A percentile compares a stretch with the other conserved stretches of the same genome.
phyloP scores from a whole-genome alignment of 1,284 basidiomycete genomes.

The Chiua sp. region DNA sequence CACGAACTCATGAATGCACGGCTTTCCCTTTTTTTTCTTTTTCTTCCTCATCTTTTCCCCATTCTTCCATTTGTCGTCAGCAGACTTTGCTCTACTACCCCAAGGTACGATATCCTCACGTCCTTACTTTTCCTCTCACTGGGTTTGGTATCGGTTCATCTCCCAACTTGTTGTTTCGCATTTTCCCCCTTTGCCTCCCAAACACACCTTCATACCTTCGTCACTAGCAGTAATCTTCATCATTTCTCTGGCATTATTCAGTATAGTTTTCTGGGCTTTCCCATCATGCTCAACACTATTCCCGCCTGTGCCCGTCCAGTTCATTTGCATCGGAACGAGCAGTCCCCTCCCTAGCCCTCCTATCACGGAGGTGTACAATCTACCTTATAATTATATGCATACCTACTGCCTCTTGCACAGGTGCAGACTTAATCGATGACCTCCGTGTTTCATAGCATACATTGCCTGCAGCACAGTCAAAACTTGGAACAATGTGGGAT shows the following conservation, averaged over 20 bases:
- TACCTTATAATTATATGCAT: conserved; percentile 42
- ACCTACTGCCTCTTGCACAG: conserved; percentile 40
- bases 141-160: conserved; percentile 30
- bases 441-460: conserved; percentile 28
- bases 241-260: conserved; percentile 35
- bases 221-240: conserved; percentile 36
- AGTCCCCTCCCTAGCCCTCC: conserved; percentile 23
- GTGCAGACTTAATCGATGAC: conserved; percentile 37
- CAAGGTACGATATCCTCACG: conserved; percentile 36
- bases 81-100: conserved; percentile 29
- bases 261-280: conserved; percentile 29
- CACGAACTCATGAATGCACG: conserved; percentile 35
- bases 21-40: conserved; percentile 4
- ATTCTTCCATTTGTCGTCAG: conserved; percentile 13
- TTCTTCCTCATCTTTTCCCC: background rate
- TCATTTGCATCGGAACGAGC: conserved; percentile 33
- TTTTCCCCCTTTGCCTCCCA: conserved; percentile 18
- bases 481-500: background rate
- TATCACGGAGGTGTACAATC: conserved; percentile 38
- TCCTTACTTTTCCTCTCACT: conserved; percentile 19
- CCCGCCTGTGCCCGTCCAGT: conserved; percentile 22
- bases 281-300: conserved; percentile 34
- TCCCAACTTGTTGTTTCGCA: conserved; percentile 31
- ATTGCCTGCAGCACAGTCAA: conserved; percentile 8
- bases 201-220: conserved; percentile 36